Base-by-base conservation (phyloP, 805 yeast genomes). In the Ogataea allantospora region DNA sequence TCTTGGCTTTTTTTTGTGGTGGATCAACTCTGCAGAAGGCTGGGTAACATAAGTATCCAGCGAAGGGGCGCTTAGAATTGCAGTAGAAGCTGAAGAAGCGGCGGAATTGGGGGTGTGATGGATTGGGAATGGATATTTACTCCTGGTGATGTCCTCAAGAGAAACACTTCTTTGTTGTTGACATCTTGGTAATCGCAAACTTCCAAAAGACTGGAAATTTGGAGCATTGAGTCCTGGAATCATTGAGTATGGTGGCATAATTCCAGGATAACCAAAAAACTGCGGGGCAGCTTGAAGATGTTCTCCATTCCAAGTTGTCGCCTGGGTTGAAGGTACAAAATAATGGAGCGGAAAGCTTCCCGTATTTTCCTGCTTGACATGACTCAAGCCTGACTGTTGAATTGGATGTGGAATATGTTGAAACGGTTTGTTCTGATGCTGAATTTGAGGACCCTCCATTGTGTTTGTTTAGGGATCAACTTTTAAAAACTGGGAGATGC, bases 1-100 rank as follows among this genome's bases (percentile, higher is more conserved):
- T 40, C 66, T 51, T 3, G 53, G 41, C 32, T 62, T 50, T 40
- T 60, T 61, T n/a, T 58, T 44, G 32, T 22, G n/a, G n/a, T n/a
- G 40, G 29, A 18, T 21, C 23, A 26, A 32, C 14, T 29, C 41
- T 24, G 39, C 18, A 17, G 33, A 30, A 4, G 34, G 25, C 13
- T 37, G 33, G n/a, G 42, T 33, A 9, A 25, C 29, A 24, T 15
- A 40, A 1, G 45, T 27, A 7, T 44, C 48, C 10, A 38, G 14
- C 2, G 46, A 40, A 7, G 40, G 47, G 9, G 43, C 23, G n/a
- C 42, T 38, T 23, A 42, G 29, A 16, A 38, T 15, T 16, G 42
- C 24, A 7, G 46, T 23, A 6, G 49, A 35, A 7, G 49, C 33
- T 2, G 46, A 38, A 6, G 40, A 22, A 7, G 43, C 16, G 7